A percentile compares a stretch with the other conserved stretches of the same genome.
phyloP scores from a whole-genome alignment of 2,329 filamentous ascomycete genomes.

The Diaporthe amygdali region DNA sequence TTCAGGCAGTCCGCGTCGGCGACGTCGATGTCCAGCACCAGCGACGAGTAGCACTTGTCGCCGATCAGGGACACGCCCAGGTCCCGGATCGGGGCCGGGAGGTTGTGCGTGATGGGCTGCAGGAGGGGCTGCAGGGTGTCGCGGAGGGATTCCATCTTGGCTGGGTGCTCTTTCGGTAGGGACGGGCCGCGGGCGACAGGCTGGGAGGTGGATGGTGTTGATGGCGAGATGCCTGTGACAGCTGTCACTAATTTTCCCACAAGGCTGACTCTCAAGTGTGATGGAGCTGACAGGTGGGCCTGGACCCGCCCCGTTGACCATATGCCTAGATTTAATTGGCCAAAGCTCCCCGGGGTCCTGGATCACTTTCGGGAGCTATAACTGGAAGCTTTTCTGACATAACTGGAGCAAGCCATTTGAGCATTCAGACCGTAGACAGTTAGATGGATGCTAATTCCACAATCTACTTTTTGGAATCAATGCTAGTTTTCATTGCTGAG shows the following conservation, averaged over 20 bases:
- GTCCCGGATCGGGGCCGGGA: slow-evolving; percentile 77
- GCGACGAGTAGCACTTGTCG: slow-evolving; percentile 80
- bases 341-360: neutral
- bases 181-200: neutral
- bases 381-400: too few relatives aligned
- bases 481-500: neutral
- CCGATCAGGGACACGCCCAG: slow-evolving; percentile 82
- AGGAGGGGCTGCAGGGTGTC: slow-evolving; percentile 70
- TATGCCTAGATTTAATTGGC: neutral
- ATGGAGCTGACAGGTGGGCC: neutral
- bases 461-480: neutral
- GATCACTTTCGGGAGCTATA: neutral
- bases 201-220: neutral
- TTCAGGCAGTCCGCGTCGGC: slow-evolving; percentile 81
- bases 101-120: slow-evolving; percentile 72
- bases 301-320: neutral
- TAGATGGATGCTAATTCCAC: too few relatives aligned
- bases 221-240: neutral
- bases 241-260: neutral
- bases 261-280: neutral
- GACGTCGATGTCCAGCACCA: slow-evolving; percentile 85
- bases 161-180: neutral
- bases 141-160: slow-evolving; percentile 65
- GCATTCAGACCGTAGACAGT: neutral
- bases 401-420: neutral